A percentile compares a stretch with the other conserved stretches of the same genome.
These are phyloP conservation scores for Pleoardoris graminearum DNA, from an alignment of 2,329 filamentous ascomycete species.

Conservation along the genomic window DNA sequence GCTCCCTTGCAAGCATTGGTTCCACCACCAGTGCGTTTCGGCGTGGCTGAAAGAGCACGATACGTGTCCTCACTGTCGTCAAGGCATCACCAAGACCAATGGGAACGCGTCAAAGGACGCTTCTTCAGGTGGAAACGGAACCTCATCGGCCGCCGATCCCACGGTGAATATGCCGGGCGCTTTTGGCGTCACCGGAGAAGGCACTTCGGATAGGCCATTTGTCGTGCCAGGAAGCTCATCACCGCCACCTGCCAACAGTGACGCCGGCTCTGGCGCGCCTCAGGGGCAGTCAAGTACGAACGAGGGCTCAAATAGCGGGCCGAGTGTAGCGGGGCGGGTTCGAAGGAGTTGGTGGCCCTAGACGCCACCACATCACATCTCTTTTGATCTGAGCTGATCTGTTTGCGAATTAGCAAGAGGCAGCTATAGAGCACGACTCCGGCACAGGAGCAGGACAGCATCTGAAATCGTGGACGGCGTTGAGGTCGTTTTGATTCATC, in stretches of 20 bases:
- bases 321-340: slow-evolving; percentile 33
- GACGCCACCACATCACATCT: slow-evolving; percentile 8
- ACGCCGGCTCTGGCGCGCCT: slow-evolving; percentile 6
- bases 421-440: slow-evolving; percentile 5
- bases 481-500: background rate
- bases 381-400: slow-evolving; percentile 4
- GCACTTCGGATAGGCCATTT: slow-evolving; percentile 26
- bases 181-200: slow-evolving; percentile 26
- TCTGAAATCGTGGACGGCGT: slow-evolving; percentile 1
- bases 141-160: slow-evolving; percentile 13
- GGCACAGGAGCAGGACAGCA: slow-evolving; percentile 2
- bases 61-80: slow-evolving; percentile 83
- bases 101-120: slow-evolving; percentile 24
- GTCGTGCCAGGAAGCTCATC: slow-evolving; percentile 18
- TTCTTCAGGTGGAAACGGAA: slow-evolving; percentile 7
- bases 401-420: slow-evolving; percentile 3
- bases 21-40: slow-evolving; percentile 79
- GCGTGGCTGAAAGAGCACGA: slow-evolving; percentile 89
- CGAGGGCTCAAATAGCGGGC: slow-evolving; percentile 11
- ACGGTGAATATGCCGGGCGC: slow-evolving; percentile 34
- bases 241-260: slow-evolving; percentile 8
- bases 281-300: slow-evolving; percentile 1
- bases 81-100: slow-evolving; percentile 50
- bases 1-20: slow-evolving; percentile 91
- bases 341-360: slow-evolving; percentile 41